These are phyloP conservation scores for Chytridium lagenaria DNA, from an alignment of 371 early-diverging fungal genomes.

Conservation along the genomic window DNA sequence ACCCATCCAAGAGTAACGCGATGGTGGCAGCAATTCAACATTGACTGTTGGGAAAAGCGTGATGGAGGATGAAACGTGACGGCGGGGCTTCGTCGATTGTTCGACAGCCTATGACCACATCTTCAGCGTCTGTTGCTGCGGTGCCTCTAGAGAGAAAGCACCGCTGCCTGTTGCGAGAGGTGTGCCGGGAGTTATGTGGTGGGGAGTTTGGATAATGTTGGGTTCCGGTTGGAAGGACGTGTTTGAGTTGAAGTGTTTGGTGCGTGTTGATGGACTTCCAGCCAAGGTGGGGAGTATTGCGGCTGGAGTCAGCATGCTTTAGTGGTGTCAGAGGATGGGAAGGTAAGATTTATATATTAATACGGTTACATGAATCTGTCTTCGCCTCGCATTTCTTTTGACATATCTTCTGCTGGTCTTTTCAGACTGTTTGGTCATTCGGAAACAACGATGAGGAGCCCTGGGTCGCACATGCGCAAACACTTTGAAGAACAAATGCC, in stretches of 20 bases:
- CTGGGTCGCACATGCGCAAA: neutral
- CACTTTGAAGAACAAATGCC: neutral
- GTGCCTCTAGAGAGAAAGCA: neutral
- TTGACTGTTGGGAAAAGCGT: no score
- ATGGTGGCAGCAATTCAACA: no score
- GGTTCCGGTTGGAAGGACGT: slow-evolving; percentile 7
- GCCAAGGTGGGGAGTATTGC: neutral
- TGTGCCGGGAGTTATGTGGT: slow-evolving; percentile 11
- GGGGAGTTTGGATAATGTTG: slow-evolving; percentile 5
- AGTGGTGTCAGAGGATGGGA: slow-evolving; percentile 18
- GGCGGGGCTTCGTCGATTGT: no score
- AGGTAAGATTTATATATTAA: no score
- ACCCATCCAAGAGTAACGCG: no score
- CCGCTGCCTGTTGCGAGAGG: neutral
- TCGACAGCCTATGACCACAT: neutral
- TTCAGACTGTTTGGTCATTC: neutral
- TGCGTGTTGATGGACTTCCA: neutral
- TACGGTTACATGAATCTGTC: no score
- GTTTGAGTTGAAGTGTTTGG: neutral
- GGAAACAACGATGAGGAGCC: slow-evolving; percentile 11
- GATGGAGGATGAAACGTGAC: no score
- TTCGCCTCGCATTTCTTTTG: neutral
- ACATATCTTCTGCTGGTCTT: neutral
- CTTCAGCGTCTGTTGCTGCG: neutral
- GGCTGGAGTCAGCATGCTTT: slow-evolving; percentile 13